Evolutionary conservation across 495 filamentous ascomycete species (phyloP).

Genomic region (Aspergillus panamensis): DNA sequence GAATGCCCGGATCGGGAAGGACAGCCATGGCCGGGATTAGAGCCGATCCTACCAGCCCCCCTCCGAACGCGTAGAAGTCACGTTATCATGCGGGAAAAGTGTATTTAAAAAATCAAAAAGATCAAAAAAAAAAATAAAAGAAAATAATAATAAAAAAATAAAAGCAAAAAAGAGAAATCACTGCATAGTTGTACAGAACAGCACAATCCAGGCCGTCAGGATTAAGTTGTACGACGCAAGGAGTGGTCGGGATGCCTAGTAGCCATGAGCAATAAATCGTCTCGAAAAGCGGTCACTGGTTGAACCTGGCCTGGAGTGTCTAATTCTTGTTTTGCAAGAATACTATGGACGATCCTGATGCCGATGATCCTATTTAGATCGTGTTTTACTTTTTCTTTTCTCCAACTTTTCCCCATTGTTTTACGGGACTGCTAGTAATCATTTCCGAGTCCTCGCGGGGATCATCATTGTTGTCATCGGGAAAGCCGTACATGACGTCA

Average conservation of each 20-base stretch:
- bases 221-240: slow-evolving; percentile 16
- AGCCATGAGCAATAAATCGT: not conserved
- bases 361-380: too few relatives aligned
- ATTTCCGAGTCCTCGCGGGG: too few relatives aligned
- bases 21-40: slow-evolving; percentile 10
- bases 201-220: slow-evolving; percentile 3
- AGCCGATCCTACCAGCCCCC: not conserved
- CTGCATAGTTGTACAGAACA: not conserved
- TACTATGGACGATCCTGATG: too few relatives aligned
- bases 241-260: slow-evolving; percentile 12
- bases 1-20: slow-evolving; percentile 23
- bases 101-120: not conserved
- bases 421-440: too few relatives aligned
- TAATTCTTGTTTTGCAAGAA: not conserved
- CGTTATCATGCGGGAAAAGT: not conserved
- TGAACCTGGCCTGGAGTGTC: not conserved
- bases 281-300: slow-evolving; percentile 8
- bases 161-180: not conserved
- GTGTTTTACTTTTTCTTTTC: not conserved
- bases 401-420: not conserved
- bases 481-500: slow-evolving; percentile 21
- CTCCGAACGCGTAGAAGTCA: not conserved
- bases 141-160: not conserved
- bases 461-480: not conserved
- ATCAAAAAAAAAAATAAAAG: not conserved